Conservation (phyloP, 1,284 basidiomycete species). For the Tilletia caries region DNA sequence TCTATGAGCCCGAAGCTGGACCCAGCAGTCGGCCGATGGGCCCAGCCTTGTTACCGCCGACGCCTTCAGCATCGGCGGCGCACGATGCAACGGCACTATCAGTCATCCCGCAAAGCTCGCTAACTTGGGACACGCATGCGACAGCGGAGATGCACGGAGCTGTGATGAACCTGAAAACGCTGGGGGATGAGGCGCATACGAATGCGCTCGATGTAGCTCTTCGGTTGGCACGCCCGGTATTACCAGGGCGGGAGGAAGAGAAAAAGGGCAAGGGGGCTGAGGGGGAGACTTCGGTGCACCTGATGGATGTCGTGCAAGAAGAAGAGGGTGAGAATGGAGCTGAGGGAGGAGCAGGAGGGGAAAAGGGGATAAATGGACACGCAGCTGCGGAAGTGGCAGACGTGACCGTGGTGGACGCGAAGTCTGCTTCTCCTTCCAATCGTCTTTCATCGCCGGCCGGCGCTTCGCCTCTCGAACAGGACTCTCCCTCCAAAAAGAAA, state of each 20-base stretch:
- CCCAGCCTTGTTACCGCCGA: not conserved
- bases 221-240: not conserved
- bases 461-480: not conserved
- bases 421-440: not conserved
- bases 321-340: not conserved
- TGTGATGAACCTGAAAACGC: not conserved
- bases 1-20: constrained; percentile 6
- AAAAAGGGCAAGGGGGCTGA: not conserved
- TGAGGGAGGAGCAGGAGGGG: not conserved
- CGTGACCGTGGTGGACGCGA: not conserved
- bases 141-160: constrained; percentile 1
- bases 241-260: constrained; percentile 1
- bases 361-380: not conserved
- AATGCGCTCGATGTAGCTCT: not conserved
- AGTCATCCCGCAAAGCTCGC: not conserved
- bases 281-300: not conserved
- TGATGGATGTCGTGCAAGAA: constrained; percentile 2
- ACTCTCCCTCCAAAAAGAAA: not conserved
- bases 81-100: not conserved
- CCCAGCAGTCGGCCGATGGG: constrained; percentile 11
- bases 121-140: not conserved
- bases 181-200: not conserved
- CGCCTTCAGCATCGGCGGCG: too few relatives aligned
- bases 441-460: not conserved
- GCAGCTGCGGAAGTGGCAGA: not conserved